Percentiles rank a stretch among this genome's conserved stretches.
These are phyloP conservation scores for Capsella rubella DNA, from an alignment of 441 rosid genomes.

Conservation along the genomic window DNA sequence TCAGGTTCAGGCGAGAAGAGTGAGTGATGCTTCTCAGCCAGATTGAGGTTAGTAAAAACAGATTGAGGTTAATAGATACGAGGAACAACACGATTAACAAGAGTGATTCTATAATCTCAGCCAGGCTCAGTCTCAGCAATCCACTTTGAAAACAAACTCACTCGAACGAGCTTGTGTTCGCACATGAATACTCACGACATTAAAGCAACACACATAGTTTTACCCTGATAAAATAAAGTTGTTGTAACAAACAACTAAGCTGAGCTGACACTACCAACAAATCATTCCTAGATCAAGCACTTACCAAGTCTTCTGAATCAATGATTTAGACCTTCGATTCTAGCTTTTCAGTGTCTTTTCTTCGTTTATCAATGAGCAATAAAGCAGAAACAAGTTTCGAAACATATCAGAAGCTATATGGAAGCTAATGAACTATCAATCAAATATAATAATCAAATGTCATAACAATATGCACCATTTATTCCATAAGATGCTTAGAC, in stretches of 20 bases:
- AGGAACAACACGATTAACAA: not conserved
- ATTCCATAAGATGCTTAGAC: constrained; percentile 26
- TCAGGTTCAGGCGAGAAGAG: not conserved
- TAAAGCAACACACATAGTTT: not conserved
- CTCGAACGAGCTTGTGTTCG: not conserved
- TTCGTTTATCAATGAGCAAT: not conserved
- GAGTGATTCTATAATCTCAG: not conserved
- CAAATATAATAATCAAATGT: not conserved
- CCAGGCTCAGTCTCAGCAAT: not conserved
- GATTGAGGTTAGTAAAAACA: not conserved
- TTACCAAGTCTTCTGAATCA: not conserved
- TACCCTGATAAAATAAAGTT: not conserved
- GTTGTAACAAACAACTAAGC: not conserved
- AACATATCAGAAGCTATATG: not conserved
- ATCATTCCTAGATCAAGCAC: not conserved
- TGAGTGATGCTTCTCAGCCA: not conserved
- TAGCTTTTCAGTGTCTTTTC: not conserved
- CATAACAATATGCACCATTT: constrained; percentile 18
- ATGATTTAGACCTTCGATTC: not conserved
- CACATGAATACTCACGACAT: not conserved
- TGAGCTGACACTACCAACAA: not conserved
- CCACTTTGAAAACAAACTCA: not conserved
- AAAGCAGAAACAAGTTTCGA: not conserved
- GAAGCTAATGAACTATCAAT: not conserved
- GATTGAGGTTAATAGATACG: not conserved